Base-by-base conservation (phyloP, 208 protist species). In the Leishmania aethiopica region DNA sequence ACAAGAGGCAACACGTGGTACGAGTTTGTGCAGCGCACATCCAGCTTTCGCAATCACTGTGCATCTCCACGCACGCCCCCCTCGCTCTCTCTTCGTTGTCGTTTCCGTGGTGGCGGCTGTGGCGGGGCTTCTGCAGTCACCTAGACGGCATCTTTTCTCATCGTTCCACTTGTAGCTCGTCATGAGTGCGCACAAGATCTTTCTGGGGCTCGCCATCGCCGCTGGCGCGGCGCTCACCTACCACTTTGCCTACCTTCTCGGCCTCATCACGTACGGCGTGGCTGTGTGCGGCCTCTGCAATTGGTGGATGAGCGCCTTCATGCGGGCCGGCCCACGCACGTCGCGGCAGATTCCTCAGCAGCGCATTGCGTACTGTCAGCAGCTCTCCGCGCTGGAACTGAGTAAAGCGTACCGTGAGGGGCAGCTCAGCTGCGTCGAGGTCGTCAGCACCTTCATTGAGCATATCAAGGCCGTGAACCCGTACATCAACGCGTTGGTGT, bases 401-500 rank as follows among this genome's bases (percentile, higher is more conserved):
- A 92, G 82, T 77, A 73, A 84, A 37, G 91, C 87, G 45, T 96
- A 96, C 89, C 85, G 78, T 19, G 80, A 86, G 17, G 95, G 95
- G 69, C 72, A 64, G 22, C 83, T 94, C 37, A 85, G 88, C 74
- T 92, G 89, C 40, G 86, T 92, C 42, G 90, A 95, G 51, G 93
- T 97, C 32, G 86, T 94, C 40, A 47, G 60, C 19, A 86, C 93
- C 37, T 98, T 93, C 85, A 96, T 98, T 85, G 88, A 89, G 17
- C 93, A 95, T 82, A 97, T 97, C 72, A 88, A 93, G 83, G 81
- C 77, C 35, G 90, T 96, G 49, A 96, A 98, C 81, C 92, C 92
- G 25, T 95, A 94, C 69, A 47, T 97, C 59, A 97, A 96, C 86
- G 77, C 78, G 2, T 86, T 98, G 71, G 91, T 97, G 35, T 95